Base-by-base conservation (phyloP, 805 yeast genomes). In the Kluyveromyces wickerhamii region DNA sequence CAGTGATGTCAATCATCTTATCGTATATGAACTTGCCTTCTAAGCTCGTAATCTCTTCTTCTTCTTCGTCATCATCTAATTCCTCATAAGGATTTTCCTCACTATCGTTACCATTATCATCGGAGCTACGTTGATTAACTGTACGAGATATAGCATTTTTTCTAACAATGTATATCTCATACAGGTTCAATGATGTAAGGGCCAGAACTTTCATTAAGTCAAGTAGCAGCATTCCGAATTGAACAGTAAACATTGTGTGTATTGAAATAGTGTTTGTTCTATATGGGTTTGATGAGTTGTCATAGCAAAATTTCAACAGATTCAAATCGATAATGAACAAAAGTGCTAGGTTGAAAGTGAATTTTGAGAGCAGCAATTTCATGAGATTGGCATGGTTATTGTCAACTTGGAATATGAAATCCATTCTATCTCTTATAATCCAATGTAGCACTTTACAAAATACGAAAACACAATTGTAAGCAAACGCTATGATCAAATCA, bases 391-490 rank as follows among this genome's bases (percentile, higher is more conserved):
- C 32, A 46, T 46, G 4, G 54, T 59, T 41, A 49, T 52, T 35
- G 52, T 61, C 18, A 59, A 61, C 58, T 49, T 73, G 79, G 47
- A 68, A 65, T 4, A 71, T 42, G 34, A 60, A 57, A 28, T 71
- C 77, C 37, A 71, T 51, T 29, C 77, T 43, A 62, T 65, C 68
- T 24, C 45, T 51, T 27, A 80, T 56, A 1, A 92, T 69, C 77
- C 94, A 79, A 51, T 87, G 95, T 62, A 81, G 76, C 2, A 80
- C 76, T 49, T 79, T 80, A 51, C 74, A 56, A 54, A 69, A 66
- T 49, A 76, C 49, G 42, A 77, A 47, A 10, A 63, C 47, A 4
- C 59, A 40, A 3, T 67, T 60, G 38, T 66, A 56, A 7, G 56
- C 45, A 41, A 55, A 45, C 35, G 65, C 69, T n/a, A 74, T 58